These are phyloP conservation scores for Aspergillus carlsbadensis DNA, from an alignment of 495 filamentous ascomycete species.

Conservation along the genomic window DNA sequence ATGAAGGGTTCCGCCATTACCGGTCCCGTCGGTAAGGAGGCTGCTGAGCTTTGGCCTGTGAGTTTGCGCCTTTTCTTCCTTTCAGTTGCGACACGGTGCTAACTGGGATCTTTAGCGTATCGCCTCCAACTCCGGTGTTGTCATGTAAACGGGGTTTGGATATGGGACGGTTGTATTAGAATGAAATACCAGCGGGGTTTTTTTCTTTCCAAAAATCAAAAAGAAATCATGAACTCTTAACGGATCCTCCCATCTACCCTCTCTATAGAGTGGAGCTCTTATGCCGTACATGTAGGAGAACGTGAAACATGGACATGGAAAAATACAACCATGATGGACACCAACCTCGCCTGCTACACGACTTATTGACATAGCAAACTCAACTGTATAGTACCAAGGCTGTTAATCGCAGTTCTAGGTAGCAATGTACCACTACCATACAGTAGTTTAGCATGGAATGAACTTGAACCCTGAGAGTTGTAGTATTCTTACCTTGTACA, in stretches of 20 bases:
- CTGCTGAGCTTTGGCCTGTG: slow-evolving; percentile 98
- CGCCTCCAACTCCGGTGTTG: slow-evolving; percentile 98
- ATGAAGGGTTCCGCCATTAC: slow-evolving; percentile 99
- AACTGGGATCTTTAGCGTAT: slow-evolving; percentile 71
- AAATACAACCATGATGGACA: too few species aligned
- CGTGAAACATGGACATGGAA: too few species aligned
- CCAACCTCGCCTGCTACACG: too few species aligned
- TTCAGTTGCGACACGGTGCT: neutral
- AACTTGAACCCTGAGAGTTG: too few species aligned
- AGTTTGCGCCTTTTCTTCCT: slow-evolving; percentile 32
- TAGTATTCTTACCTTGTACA: too few species aligned
- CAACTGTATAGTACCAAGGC: too few species aligned
- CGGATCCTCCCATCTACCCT: neutral
- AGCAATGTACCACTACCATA: too few species aligned
- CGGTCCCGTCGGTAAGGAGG: slow-evolving; percentile 98
- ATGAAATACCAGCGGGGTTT: slow-evolving; percentile 41
- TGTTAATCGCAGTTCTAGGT: too few species aligned
- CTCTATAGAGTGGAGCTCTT: too few species aligned
- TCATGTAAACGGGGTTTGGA: slow-evolving; percentile 74
- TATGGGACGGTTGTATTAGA: slow-evolving; percentile 26
- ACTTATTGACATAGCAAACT: too few species aligned
- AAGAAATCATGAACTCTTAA: slow-evolving; percentile 13
- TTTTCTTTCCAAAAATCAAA: slow-evolving; percentile 22
- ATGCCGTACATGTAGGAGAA: too few species aligned
- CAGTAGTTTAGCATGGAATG: too few species aligned